These are phyloP conservation scores for Hypoxylon subgilvum DNA, from an alignment of 495 filamentous ascomycete species.

Conservation along the genomic window DNA sequence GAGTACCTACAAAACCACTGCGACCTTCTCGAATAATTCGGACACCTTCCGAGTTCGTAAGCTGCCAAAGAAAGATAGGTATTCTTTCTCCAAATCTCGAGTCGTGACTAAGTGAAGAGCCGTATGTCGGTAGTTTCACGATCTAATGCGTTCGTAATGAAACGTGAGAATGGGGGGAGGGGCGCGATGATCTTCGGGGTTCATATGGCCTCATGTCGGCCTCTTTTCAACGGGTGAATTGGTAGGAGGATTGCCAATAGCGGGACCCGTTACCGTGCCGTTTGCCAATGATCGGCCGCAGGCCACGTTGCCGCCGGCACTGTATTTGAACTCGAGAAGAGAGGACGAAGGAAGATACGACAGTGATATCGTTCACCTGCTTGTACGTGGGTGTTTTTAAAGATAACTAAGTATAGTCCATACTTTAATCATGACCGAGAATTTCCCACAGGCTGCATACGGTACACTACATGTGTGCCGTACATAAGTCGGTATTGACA, in stretches of 20 bases:
- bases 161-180: conserved; percentile 18
- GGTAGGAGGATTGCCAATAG: conserved; percentile 21
- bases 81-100: conserved; percentile 14
- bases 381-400: no score
- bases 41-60: background rate
- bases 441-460: no score
- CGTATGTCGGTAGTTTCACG: conserved; percentile 34
- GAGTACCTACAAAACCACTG: conserved; percentile 2
- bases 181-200: conserved; percentile 31
- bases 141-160: conserved; percentile 23
- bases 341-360: conserved; percentile 1
- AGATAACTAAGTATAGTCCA: no score
- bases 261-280: conserved; percentile 27
- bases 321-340: background rate
- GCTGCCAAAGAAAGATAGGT: background rate
- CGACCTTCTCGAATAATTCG: background rate
- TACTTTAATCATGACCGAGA: no score
- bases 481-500: no score
- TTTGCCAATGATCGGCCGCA: conserved; percentile 30
- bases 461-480: no score
- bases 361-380: conserved; percentile 5
- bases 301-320: conserved; percentile 33
- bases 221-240: conserved; percentile 36
- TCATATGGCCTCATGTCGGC: conserved; percentile 40
- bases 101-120: conserved; percentile 18